Base-by-base conservation (phyloP, 2,329 filamentous ascomycete species). In the Pyrenochaeta sp. region DNA sequence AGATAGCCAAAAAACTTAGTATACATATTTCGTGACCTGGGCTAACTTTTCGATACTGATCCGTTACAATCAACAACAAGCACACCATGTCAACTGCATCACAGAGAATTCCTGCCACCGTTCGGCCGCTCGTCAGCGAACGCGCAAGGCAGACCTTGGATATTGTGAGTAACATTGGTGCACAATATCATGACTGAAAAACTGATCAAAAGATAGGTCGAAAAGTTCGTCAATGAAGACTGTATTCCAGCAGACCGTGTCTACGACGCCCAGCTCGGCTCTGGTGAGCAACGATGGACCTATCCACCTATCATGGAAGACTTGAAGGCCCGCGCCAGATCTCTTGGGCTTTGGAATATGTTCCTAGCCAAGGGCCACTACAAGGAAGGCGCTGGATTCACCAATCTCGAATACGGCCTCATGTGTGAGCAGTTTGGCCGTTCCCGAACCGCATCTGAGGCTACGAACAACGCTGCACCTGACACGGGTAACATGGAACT, bases 401-500 rank as follows among this genome's bases (percentile, higher is more conserved):
- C 85, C 35, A 96, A 96, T 74, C 80, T 96, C 48, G 93, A 96
- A 74, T 96, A 96, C 68, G 93, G 90, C n/a, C 77, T 96, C 62
- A 96, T 96, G 90, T 93, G 92, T 20, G 93, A 96, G 76, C 88
- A 89, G 75, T 80, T 96, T 55, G 93, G 93, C 50, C 90, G 88
- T 74, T 94, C 88, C 52, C 80, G 82, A 64, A 78, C 85, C 49
- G 92, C 90, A 3, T 59, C 53, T 5, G 60, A 60, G 41, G 90
- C 90, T 7, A 89, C 87, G 67, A 96, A 96, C 74, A 95, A 90
- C 73, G 80, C 90, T 14, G 90, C 90, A 3, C 90, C 90, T 5
- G 90, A 96, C 71, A 96, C 90, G 2, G 90, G 90, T 34, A 96
- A 96, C 74, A 96, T 96, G 90, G 90, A 96, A 69, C 89, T 95